Base-by-base conservation (phyloP, 257 asterid species). In the Ligustrum vulgare region DNA sequence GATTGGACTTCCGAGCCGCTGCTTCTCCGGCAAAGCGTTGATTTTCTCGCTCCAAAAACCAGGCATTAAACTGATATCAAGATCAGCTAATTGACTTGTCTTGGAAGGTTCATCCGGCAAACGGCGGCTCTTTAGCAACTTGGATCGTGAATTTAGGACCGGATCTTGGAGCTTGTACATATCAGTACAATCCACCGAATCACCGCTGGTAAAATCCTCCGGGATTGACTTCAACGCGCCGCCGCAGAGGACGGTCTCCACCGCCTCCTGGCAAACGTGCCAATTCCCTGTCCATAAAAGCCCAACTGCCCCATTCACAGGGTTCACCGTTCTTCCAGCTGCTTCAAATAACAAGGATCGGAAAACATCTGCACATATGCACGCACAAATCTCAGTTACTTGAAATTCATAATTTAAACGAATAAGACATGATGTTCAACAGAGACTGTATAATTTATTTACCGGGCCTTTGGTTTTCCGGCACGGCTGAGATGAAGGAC, bases 1-100 rank as follows among this genome's bases (percentile, higher is more conserved):
- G 96, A 86, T 85, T 1, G 96, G 96, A 47, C 95, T 90, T 5
- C 86, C 93, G n/a, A 69, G 82, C 49, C 96, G 89, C 79, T 79
- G 80, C 71, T 81, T 86, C 67, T 78, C 90, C 4, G 84, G 82
- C 49, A 33, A 70, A 37, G 75, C 56, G 75, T 77, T 47, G 8
- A 69, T 33, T 36, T 51, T 80, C 18, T 74, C 62, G 22, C 63
- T 78, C 35, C 60, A 77, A 39, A 82, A 80, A 31, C 86, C 79
- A 0, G 98, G 88, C 32, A 87, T 84, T 74, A 91, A 33, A 69
- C 91, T 81, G 5, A 93, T 91, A 83, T 89, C 94, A 54, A 89
- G 98, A 87, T 89, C 93, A 3, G 92, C 77, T 4, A 78, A 39
- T 75, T 78, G 88, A 70, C 75, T 75, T 43, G 80, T 82, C 25